Base-by-base conservation (phyloP, 1,284 basidiomycete species). In the Apiotrichum domesticum region DNA sequence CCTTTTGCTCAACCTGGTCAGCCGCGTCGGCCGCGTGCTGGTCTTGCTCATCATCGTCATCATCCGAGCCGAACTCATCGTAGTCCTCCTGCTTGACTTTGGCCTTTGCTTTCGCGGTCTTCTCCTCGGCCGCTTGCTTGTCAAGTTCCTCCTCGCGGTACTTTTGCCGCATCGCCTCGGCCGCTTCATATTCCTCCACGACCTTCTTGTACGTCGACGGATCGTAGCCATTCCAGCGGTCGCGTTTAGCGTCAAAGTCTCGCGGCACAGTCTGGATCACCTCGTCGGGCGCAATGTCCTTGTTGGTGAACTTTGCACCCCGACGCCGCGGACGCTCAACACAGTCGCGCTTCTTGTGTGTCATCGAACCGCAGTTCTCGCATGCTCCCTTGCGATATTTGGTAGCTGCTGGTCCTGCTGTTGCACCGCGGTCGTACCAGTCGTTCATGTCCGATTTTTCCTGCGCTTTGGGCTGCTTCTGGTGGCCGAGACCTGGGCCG, bases 221-320 rank as follows among this genome's bases (percentile, higher is more conserved):
- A 72, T 98, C 93, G 74, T 98, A 98, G 4, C 96, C 96, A 75
- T 98, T 98, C 94, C 96, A 99, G 55, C 96, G 79, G 74, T 99
- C 96, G 45, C 96, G 83, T 79, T 99, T 99, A 45, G 91, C 90
- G 67, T 90, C 95, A 68, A 92, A 99, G 14, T 90, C 91, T n/a
- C 80, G 75, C 39, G 84, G 79, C 15, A 93, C 80, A 1, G 90
- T 83, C 73, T 93, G 87, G 49, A 95, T 78, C 32, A 93, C 76
- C 71, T 99, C 96, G 76, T 99, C 96, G 2, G 90, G 82, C 55
- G 86, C 86, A 61, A 98, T 97, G 70, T 95, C 81, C 75, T 85
- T 87, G 77, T 87, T 88, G 29, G 93, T 91, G 77, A 83, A 98
- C 78, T 88, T 96, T 45, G 96, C 96, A 37, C 96, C 96, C 71